A percentile compares a stretch with the other conserved stretches of the same genome.
These are phyloP conservation scores for Boletus vinaceobasis DNA, from an alignment of 768 basidiomycete genomes.

Conservation along the genomic window DNA sequence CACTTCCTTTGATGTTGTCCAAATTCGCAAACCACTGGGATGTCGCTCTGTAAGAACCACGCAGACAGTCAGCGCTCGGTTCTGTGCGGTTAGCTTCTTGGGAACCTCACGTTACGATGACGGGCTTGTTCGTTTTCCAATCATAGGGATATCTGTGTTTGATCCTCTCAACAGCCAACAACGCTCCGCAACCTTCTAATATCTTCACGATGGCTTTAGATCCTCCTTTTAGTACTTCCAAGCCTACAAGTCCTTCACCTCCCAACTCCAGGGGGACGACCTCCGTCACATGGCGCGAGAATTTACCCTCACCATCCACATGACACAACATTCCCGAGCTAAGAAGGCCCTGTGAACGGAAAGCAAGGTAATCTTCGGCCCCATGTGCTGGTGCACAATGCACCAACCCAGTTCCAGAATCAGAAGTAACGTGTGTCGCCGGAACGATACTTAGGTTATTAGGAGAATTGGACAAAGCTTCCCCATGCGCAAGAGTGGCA, in stretches of 20 bases:
- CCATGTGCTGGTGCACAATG: slow-evolving; percentile 96
- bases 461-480: not conserved
- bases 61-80: not conserved
- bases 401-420: slow-evolving; percentile 93
- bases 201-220: slow-evolving; percentile 62
- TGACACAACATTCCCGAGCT: slow-evolving; percentile 64
- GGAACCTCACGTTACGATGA: slow-evolving; percentile 75
- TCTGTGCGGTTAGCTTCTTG: not conserved
- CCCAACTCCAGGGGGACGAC: slow-evolving; percentile 37
- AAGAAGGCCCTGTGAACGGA: slow-evolving; percentile 56
- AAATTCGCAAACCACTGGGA: slow-evolving; percentile 98
- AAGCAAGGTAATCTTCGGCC: slow-evolving; percentile 83
- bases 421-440: slow-evolving; percentile 74
- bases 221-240: slow-evolving; percentile 72
- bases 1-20: slow-evolving; percentile 74
- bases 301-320: slow-evolving; percentile 73
- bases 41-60: slow-evolving; percentile 58
- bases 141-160: slow-evolving; percentile 94
- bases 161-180: slow-evolving; percentile 67
- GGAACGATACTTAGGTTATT: slow-evolving; percentile 48
- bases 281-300: slow-evolving; percentile 54
- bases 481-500: slow-evolving; percentile 22
- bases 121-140: slow-evolving; percentile 91
- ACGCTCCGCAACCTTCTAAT: slow-evolving; percentile 45
- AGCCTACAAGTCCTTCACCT: slow-evolving; percentile 58